Evolutionary conservation across 2,329 filamentous ascomycete genomes (phyloP), one percentile per base, ranked within the genome.

Genomic region (Curvularia lunata): DNA sequence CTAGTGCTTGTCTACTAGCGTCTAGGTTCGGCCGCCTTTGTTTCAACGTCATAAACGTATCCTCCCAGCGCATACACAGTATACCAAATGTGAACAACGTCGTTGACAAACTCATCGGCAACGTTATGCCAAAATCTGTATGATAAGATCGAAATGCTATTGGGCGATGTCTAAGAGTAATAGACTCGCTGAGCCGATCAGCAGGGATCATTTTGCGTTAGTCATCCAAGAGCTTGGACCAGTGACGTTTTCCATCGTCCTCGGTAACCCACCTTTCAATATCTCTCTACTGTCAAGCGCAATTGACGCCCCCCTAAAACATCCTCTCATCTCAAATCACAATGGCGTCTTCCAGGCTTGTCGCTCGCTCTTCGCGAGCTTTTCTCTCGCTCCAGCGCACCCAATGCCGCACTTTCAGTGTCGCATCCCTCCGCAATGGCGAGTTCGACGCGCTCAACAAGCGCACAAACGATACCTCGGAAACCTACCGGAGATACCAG

Each of bases 401-500:
- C 50, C 68, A 73, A 40, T 64, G 62, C 54, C 67, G 69, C 41
- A 70, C 77, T n/a, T 76, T 82, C 64, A 76, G 74, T 61, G 68
- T 75, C 37, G 75, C 74, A 8, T 54, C 72, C 5, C 58, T 75
- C 50, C 75, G 76, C 66, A 61, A 54, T 56, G 72, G 73, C 56
- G 66, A 75, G 52, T 77, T 79, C 63, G 73, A 75, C 54, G 75
- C 78, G 49, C 72, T 79, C 62, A 83, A 83, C 68, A 80, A 82
- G 55, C 79, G 82, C 58, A 76, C 74, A 60, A 81, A 85, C 58
- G 82, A 85, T 63, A 86, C 80, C 10, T 80, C 81, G 21, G 77
- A 82, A 52, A 79, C 81, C 48, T 82, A 86, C 71, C 81, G 85
- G 64, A 81, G 84, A 64, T 79, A 79, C 59, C 85, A 88, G 74